Base-by-base conservation (phyloP, 306 rosid species). In the Elaeagnus macrophylla region DNA sequence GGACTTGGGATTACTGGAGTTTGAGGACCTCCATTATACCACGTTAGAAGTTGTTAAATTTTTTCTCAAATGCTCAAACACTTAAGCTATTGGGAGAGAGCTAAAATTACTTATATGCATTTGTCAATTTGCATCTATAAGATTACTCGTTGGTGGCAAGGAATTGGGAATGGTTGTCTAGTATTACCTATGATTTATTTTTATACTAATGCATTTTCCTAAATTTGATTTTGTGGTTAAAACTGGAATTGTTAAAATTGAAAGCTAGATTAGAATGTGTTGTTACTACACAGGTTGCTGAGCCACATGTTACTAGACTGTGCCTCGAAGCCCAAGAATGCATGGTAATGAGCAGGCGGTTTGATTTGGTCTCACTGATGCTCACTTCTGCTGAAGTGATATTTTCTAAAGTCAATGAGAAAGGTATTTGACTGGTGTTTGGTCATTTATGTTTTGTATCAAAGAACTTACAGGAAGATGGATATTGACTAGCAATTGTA, bases 371-470 rank as follows among this genome's bases (percentile, higher is more conserved):
- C 25, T 69, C 87, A 1, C 76, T 87, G 56, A 87, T 84, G 95
- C 86, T 87, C 48, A 76, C 93, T 19, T 84, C 96, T 57, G 95
- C 95, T 48, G 96, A 87, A 62, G 76, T 93, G 71, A 69, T 93
- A 60, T 81, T 87, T 67, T 77, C 99, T 6, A 87, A 93, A 84
- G 83, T 87, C 61, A 69, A 96, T 9, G 99, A 93, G 39, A 93
- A 87, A 93, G 99, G 99, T 93, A 70, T 10, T 25, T 13, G 40
- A 1, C 52, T 36, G 32, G 32, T 20, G 12, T 40, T 48, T 5
- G 55, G 4, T 25, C 32, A 25, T 25, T 25, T 25, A 25, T 25
- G 32, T 25, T 25, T 25, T 25, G 4, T 25, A 25, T 25, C 32
- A 25, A 25, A 25, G 32, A 25, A 25, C 32, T 1, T 25, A 25